These are phyloP conservation scores for Dissophora ornata DNA, from an alignment of 192 early-diverging fungal species.

Conservation along the genomic window DNA sequence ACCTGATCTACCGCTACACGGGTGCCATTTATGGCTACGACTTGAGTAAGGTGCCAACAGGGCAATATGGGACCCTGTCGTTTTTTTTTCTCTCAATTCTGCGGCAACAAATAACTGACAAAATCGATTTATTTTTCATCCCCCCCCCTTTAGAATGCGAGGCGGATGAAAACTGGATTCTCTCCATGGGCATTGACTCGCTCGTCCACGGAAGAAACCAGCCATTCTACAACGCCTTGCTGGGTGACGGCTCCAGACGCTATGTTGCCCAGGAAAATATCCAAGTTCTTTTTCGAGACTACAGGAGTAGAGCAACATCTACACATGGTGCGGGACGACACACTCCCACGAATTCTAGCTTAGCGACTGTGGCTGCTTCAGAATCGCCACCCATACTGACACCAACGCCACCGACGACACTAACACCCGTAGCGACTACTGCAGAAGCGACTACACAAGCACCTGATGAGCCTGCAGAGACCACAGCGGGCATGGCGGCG, in stretches of 20 bases:
- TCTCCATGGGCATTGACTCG: slow-evolving; percentile 35
- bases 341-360: too few relatives aligned
- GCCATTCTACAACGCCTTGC: slow-evolving; percentile 48
- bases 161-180: slow-evolving; percentile 36
- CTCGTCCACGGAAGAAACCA: slow-evolving; percentile 36
- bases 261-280: slow-evolving; percentile 56
- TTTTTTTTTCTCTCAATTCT: too few relatives aligned
- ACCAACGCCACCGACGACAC: not conserved
- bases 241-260: slow-evolving; percentile 30
- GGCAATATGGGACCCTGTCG: too few relatives aligned
- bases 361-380: not conserved
- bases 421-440: not conserved
- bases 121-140: not conserved
- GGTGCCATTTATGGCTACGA: slow-evolving; percentile 57
- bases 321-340: slow-evolving; percentile 9
- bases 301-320: not conserved
- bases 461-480: not conserved
- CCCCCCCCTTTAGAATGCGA: slow-evolving; percentile 29
- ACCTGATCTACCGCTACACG: slow-evolving; percentile 40
- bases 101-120: too few relatives aligned
- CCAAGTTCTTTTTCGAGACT: slow-evolving; percentile 34
- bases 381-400: not conserved
- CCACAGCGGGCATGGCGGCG: too few relatives aligned
- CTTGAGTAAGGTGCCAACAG: slow-evolving; percentile 41
- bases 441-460: too few relatives aligned